Conservation (phyloP, 2,329 filamentous ascomycete genomes). For the Chrysosporium queenslandicum region DNA sequence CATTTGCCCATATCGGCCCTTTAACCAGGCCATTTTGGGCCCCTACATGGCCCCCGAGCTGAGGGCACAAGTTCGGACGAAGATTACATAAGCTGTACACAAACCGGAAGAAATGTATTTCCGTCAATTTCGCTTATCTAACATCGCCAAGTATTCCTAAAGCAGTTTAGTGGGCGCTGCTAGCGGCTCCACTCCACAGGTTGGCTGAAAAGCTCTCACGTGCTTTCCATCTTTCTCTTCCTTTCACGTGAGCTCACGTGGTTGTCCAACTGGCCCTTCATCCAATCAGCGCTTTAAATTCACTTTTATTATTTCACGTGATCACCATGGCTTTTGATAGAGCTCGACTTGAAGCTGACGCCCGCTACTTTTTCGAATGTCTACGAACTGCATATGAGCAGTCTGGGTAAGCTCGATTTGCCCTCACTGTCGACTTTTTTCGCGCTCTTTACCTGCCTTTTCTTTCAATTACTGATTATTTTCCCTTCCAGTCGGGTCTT, state of each 20-base stretch:
- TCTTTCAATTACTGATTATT: slow-evolving; percentile 1
- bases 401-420: slow-evolving; percentile 5
- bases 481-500: background rate
- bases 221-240: background rate
- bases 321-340: background rate
- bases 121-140: background rate
- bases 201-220: too few relatives aligned
- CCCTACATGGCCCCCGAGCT: background rate
- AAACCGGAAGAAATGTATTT: background rate
- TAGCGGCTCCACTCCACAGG: background rate
- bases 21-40: background rate
- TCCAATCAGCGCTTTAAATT: background rate
- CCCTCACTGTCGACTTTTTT: background rate
- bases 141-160: background rate
- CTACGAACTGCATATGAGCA: background rate
- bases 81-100: background rate
- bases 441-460: background rate
- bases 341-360: background rate
- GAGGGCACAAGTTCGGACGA: background rate
- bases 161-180: background rate
- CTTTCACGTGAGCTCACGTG: background rate
- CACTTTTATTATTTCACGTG: background rate
- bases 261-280: background rate
- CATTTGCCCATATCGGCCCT: background rate
- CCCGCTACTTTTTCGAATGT: background rate